Conservation (phyloP, 2,329 filamentous ascomycete genomes). For the Xylariales sp. region DNA sequence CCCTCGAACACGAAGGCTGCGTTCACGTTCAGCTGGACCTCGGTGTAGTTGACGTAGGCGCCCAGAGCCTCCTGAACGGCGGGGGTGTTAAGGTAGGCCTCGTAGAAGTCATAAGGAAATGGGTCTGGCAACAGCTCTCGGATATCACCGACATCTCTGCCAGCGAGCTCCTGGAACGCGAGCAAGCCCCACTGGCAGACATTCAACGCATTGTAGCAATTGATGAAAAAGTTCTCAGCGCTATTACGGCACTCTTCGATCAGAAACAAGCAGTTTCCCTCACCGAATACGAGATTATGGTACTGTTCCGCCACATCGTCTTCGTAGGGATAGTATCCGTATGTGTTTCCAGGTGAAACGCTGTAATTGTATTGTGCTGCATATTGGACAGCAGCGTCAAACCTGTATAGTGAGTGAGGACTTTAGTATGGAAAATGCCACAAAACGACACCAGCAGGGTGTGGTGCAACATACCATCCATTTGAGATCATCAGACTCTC, state of each 20-base stretch:
- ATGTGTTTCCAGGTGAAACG: constrained; percentile 51
- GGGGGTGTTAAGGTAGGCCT: constrained; percentile 53
- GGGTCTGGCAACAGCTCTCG: constrained; percentile 50
- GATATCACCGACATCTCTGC: constrained; percentile 57
- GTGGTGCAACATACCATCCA: too few species aligned
- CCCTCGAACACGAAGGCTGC: constrained; percentile 53
- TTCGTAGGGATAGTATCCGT: constrained; percentile 49
- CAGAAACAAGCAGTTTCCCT: constrained; percentile 56
- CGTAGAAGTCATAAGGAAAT: constrained; percentile 52
- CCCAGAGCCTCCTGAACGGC: constrained; percentile 54
- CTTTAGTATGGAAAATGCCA: too few species aligned
- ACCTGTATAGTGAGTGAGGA: too few species aligned
- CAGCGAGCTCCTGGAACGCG: too few species aligned
- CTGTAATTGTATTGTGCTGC: constrained; percentile 55
- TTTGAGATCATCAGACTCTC: constrained; percentile 52
- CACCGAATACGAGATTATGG: too few species aligned
- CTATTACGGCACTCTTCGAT: constrained; percentile 54
- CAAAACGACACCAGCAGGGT: too few species aligned
- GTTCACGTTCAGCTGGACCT: constrained; percentile 36
- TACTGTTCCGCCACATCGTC: too few species aligned
- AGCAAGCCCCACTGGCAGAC: too few species aligned
- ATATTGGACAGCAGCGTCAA: constrained; percentile 51
- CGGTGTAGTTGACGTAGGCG: constrained; percentile 54
- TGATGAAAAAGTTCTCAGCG: too few species aligned
- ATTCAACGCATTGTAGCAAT: too few species aligned